Conservation (phyloP, 768 basidiomycete species). For the Rubroboletus satanas region DNA sequence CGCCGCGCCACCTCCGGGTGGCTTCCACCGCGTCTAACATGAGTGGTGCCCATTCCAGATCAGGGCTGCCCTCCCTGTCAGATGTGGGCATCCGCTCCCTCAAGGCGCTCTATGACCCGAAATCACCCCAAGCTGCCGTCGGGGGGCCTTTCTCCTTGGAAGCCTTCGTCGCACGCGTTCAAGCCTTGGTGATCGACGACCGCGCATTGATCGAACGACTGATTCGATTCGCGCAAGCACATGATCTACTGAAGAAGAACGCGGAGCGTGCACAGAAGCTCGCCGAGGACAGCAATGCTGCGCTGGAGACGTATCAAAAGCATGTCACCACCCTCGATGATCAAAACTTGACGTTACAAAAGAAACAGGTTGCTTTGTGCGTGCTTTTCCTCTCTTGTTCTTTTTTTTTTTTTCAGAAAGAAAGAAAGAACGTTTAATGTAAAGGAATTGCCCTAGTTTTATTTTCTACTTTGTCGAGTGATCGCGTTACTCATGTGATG, state of each 20-base stretch:
- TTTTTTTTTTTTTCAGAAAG: neutral
- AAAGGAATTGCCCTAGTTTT: neutral
- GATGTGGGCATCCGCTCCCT: conserved; percentile 85
- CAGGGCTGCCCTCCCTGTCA: conserved; percentile 53
- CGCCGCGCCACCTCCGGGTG: conserved; percentile 47
- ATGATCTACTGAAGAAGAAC: conserved; percentile 88
- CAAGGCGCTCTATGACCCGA: conserved; percentile 68
- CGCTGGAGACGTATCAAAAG: conserved; percentile 87
- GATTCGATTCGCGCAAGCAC: conserved; percentile 81
- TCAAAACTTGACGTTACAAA: conserved; percentile 51
- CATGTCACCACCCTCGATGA: conserved; percentile 81
- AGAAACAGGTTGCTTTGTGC: conserved; percentile 56
- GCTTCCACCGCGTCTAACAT: conserved; percentile 39
- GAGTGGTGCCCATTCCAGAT: conserved; percentile 28
- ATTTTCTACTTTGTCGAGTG: neutral
- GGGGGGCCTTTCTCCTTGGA: conserved; percentile 58
- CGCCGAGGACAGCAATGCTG: conserved; percentile 73
- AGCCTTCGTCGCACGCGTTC: conserved; percentile 72
- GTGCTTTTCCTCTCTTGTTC: conserved; percentile 26
- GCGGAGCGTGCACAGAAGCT: conserved; percentile 90
- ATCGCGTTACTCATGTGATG: neutral
- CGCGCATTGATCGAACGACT: conserved; percentile 79
- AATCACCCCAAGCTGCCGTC: conserved; percentile 30
- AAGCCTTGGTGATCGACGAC: conserved; percentile 80
- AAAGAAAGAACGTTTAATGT: neutral